Percentiles rank a stretch among this genome's conserved stretches.
phyloP scores from a whole-genome alignment of 371 early-diverging fungal genomes.

The Lichtheimia corymbifera region DNA sequence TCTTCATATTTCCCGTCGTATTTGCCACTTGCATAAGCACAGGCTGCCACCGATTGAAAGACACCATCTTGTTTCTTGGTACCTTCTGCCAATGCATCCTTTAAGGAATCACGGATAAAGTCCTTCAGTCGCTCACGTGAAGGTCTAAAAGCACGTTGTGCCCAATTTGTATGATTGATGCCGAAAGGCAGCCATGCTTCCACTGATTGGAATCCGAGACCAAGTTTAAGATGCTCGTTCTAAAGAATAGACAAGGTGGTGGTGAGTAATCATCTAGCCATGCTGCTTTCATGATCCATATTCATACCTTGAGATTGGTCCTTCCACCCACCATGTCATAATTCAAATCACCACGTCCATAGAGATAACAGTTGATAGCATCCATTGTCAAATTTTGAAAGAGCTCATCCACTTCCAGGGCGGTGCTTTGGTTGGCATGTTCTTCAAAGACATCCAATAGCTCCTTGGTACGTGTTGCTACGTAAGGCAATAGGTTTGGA shows the following conservation, averaged over 20 bases:
- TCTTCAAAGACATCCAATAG: slow-evolving; percentile 23
- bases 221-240: slow-evolving; percentile 38
- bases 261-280: not conserved
- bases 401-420: slow-evolving; percentile 38
- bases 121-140: slow-evolving; percentile 37
- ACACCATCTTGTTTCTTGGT: slow-evolving; percentile 6
- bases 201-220: slow-evolving; percentile 47
- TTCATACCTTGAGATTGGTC: slow-evolving; percentile 40
- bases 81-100: slow-evolving; percentile 17
- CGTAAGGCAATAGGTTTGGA: slow-evolving; percentile 44
- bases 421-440: slow-evolving; percentile 19
- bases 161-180: slow-evolving; percentile 46
- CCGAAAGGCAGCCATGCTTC: slow-evolving; percentile 50
- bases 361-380: slow-evolving; percentile 51
- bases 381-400: slow-evolving; percentile 51
- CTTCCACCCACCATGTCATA: slow-evolving; percentile 42
- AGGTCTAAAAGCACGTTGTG: slow-evolving; percentile 31
- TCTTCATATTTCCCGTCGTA: slow-evolving; percentile 28
- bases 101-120: slow-evolving; percentile 40
- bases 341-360: slow-evolving; percentile 43
- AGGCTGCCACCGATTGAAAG: slow-evolving; percentile 41
- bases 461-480: slow-evolving; percentile 22
- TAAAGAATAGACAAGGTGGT: slow-evolving; percentile 9
- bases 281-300: not conserved
- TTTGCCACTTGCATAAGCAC: slow-evolving; percentile 36